Conservation (phyloP, 202 grass and related monocot genomes). For the Brachypodium distachyon region DNA sequence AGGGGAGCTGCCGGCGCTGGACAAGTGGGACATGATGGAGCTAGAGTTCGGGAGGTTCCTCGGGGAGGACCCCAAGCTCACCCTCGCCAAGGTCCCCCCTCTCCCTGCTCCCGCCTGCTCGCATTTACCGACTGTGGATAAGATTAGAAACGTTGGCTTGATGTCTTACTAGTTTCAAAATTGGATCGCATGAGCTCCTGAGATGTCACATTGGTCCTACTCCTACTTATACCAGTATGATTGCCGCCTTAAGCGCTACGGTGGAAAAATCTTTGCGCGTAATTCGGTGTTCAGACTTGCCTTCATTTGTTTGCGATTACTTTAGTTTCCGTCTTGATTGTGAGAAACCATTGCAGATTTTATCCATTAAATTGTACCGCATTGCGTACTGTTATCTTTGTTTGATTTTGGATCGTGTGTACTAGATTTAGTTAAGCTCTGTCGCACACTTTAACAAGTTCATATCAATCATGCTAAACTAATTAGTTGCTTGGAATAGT, state of each 20-base stretch:
- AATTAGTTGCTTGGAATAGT: not conserved
- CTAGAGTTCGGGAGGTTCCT: slow-evolving; percentile 67
- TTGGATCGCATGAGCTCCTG: too few species aligned
- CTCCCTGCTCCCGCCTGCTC: too few species aligned
- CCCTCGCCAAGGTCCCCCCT: slow-evolving; percentile 55
- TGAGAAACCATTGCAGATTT: not conserved
- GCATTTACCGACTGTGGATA: not conserved
- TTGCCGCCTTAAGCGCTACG: not conserved
- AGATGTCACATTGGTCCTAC: not conserved
- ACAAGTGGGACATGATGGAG: slow-evolving; percentile 81
- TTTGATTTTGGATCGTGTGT: not conserved
- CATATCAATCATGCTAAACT: not conserved
- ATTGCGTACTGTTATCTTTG: not conserved
- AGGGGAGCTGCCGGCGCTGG: slow-evolving; percentile 33
- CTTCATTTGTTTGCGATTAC: not conserved
- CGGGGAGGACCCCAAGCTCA: slow-evolving; percentile 81
- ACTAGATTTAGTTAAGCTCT: not conserved
- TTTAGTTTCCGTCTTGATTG: not conserved
- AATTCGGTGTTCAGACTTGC: not conserved
- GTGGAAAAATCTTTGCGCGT: not conserved
- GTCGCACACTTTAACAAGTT: not conserved
- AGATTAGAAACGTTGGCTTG: not conserved
- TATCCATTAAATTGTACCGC: not conserved
- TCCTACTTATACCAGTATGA: not conserved
- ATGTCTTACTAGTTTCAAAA: too few species aligned